Evolutionary conservation across 805 yeast species (phyloP).

Genomic region (Kodamaea laetipori): DNA sequence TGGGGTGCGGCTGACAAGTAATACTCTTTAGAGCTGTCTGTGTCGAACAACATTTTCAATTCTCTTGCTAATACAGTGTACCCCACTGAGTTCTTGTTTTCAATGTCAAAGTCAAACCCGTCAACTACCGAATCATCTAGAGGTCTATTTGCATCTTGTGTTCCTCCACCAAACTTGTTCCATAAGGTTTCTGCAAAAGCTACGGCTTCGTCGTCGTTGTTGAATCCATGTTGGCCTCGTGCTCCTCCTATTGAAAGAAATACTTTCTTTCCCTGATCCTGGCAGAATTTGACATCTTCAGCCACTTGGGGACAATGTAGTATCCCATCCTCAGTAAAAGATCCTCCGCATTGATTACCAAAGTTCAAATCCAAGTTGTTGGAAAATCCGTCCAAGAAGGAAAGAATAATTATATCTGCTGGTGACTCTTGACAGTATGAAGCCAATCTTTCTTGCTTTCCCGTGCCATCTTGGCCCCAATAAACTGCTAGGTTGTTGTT

Average conservation of each 20-base stretch:
- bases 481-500: constrained; percentile 70
- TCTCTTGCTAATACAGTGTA: constrained; percentile 20
- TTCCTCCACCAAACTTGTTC: constrained; percentile 40
- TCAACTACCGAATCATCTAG: constrained; percentile 21
- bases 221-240: constrained; percentile 40
- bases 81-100: constrained; percentile 34
- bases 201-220: constrained; percentile 54
- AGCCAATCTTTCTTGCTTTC: constrained; percentile 38
- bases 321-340: constrained; percentile 5
- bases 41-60: constrained; percentile 24
- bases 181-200: constrained; percentile 48
- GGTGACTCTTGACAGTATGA: constrained; percentile 66
- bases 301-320: constrained; percentile 5
- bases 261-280: constrained; percentile 53
- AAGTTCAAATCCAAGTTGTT: constrained; percentile 24
- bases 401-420: constrained; percentile 70
- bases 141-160: constrained; percentile 6
- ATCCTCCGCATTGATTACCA: constrained; percentile 9
- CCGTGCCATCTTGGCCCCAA: constrained; percentile 84
- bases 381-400: constrained; percentile 71
- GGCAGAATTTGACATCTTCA: constrained; percentile 11
- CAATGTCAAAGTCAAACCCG: constrained; percentile 35
- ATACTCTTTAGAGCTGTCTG: constrained; percentile 33
- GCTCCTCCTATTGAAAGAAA: constrained; percentile 49
- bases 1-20: constrained; percentile 43